Evolutionary conservation across 2,329 filamentous ascomycete species (phyloP).

Genomic region (Penicillium sp.): DNA sequence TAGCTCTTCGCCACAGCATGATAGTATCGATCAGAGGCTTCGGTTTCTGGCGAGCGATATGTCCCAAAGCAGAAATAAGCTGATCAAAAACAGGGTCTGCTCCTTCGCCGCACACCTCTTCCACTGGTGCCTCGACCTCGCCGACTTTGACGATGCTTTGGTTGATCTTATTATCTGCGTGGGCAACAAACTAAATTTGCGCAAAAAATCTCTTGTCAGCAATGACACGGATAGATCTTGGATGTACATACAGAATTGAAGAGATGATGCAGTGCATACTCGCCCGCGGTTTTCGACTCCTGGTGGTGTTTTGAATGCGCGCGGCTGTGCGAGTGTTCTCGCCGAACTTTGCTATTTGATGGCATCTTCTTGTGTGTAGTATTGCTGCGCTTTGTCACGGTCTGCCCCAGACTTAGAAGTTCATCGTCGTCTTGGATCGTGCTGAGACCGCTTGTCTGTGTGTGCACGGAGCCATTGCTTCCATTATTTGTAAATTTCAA

Average conservation of each 20-base stretch:
- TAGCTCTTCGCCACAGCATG: constrained; percentile 96
- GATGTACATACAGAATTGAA: constrained; percentile 70
- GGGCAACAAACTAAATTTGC: constrained; percentile 71
- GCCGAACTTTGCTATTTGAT: constrained; percentile 63
- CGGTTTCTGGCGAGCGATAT: constrained; percentile 90
- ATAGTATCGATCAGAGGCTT: constrained; percentile 94
- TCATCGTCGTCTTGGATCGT: constrained; percentile 38
- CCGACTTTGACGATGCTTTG: constrained; percentile 77
- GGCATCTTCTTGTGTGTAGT: constrained; percentile 42
- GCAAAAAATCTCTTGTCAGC: constrained; percentile 13
- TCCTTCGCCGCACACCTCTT: constrained; percentile 84
- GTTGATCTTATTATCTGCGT: constrained; percentile 94
- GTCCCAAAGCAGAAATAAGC: constrained; percentile 84
- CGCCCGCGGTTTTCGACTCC: constrained; percentile 89
- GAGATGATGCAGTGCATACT: constrained; percentile 93
- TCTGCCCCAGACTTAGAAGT: constrained; percentile 17
- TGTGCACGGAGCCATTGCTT: constrained; percentile 38
- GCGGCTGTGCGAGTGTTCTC: constrained; percentile 69
- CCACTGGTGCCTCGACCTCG: constrained; percentile 77
- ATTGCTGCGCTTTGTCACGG: constrained; percentile 18
- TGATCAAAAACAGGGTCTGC: constrained; percentile 89
- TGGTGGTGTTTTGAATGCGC: constrained; percentile 70
- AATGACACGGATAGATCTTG: background rate
- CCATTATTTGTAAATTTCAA: constrained; percentile 28
- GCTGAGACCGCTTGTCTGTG: constrained; percentile 26